Evolutionary conservation across 2,329 filamentous ascomycete genomes (phyloP), one percentile per base, ranked within the genome.

Genomic region (Dendrostoma leiphaemia): DNA sequence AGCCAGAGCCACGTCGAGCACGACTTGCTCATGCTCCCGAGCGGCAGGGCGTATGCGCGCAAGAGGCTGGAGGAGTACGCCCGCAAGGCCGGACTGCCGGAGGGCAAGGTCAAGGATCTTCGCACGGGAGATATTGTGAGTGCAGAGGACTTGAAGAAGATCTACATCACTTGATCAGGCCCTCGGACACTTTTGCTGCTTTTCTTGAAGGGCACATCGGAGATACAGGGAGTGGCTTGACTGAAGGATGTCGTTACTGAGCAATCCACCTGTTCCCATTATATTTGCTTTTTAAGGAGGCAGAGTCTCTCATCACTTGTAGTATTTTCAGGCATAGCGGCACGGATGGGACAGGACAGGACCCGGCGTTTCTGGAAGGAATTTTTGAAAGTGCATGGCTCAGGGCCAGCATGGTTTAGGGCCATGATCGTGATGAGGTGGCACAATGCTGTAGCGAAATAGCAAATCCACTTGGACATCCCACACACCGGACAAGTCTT

Each of bases 1-100:
- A 92, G 89, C 28, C 95, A 95, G 77, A 96, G 91, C 67, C 89
- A 91, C 58, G 90, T 97, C 28, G 93, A 96, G 67, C 85, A 84
- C 43, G 92, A 97, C 66, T 82, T 94, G 1, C 81, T 96, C 19
- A 81, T 97, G 40, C 73, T 99, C 53, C 94, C 94, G 23, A 97
- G 96, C 68, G 87, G 89, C 1, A 81, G 90, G 49, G 88, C 95
- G 9, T 97, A 96, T 67, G 90, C 93, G 19, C 81, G 84, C 54
- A 83, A 88, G 53, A 78, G 87, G 48, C 75, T 99, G 47, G 75
- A 88, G 58, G 83, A 89, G 53, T 85, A 94, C 69, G 90, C 92
- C 53, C 82, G 83, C 65, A 97, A 96, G 74, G 77, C 91, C 0
- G 89, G 89, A 1, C 77, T 94, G 38, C 74, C 78, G 21, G 66